phyloP scores from a whole-genome alignment of 495 filamentous ascomycete species.

The Lasiosphaeria ovina region DNA sequence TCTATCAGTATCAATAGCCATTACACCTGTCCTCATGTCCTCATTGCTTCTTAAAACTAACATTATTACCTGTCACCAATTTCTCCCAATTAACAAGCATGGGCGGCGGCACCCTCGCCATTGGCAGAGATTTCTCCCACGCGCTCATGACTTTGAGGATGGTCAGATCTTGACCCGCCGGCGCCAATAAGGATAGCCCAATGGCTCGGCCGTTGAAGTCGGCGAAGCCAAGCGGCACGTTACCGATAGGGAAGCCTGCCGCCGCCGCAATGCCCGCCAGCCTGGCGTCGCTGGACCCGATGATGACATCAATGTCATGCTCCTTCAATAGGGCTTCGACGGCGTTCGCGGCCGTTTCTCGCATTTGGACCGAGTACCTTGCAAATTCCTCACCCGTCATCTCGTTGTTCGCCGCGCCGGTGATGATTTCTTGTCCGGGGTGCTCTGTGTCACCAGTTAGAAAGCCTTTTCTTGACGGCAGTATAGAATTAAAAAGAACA shows the following conservation, averaged over 20 bases:
- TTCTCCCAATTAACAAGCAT: not conserved
- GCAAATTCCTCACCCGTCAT: not conserved
- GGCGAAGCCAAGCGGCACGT: slow-evolving; percentile 1
- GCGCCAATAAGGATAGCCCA: not conserved
- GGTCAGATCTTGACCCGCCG: not conserved
- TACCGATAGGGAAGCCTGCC: slow-evolving; percentile 1
- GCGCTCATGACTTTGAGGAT: slow-evolving; percentile 2
- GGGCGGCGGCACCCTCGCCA: too few species aligned
- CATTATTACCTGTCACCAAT: too few species aligned
- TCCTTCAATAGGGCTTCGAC: not conserved
- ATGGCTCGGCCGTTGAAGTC: not conserved
- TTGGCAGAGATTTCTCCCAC: not conserved
- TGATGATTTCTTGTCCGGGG: not conserved
- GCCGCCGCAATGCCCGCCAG: slow-evolving; percentile 3
- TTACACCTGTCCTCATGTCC: too few species aligned
- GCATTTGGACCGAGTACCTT: not conserved
- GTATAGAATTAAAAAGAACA: not conserved
- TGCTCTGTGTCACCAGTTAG: not conserved
- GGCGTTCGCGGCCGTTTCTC: not conserved
- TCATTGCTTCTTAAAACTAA: too few species aligned
- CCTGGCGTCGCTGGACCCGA: slow-evolving; percentile 1
- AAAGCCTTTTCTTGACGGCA: not conserved
- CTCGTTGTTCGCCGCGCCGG: not conserved
- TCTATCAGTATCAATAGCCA: too few species aligned
- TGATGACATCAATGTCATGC: slow-evolving; percentile 7